Base-by-base conservation (phyloP, 139 green algal genomes). In the Trebouxia sp. region DNA sequence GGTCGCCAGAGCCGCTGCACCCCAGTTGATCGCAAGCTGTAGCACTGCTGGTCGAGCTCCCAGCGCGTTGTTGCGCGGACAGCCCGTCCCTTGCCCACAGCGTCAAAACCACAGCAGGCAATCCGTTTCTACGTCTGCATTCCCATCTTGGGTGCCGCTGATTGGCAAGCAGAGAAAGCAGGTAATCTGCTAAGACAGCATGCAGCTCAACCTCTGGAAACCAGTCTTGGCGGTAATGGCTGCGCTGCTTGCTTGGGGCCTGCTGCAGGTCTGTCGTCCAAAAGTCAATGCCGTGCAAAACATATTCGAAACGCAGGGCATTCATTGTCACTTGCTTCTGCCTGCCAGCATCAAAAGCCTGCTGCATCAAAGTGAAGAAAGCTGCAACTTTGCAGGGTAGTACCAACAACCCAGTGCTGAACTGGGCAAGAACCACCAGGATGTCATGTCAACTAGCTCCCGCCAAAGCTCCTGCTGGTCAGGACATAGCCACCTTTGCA, bases 401-500 rank as follows among this genome's bases (percentile, higher is more conserved):
- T n/a, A n/a, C n/a, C n/a, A 72, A 72, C 12, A 72, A 72, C 0
- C n/a, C 62, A 26, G 14, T 72, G 12, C 15, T 72, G 62, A 72
- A 72, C 42, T 77, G 69, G 69, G 69, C 69, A 28, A 51, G 69
- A 37, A 51, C 42, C 5, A 53, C 69, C 22, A 77, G 42, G 24
- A 53, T 53, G n/a, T 55, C 69, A 1, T 77, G 69, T 48, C 41
- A 81, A 20, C 42, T 81, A 42, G 76, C 76, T 38, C 76, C 76
- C 3, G 42, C 41, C 17, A 42, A 28, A 3, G 38, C 76, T 3
- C 76, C 76, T 20, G 55, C 76, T 6, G 76, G 76, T 11, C 76
- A 75, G 58, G 76, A 81, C 24, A 81, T 81, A 22, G 76, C 76
- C 35, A 81, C 76, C 26, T 81, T 81, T 75, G 76, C 76, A 48